These are phyloP conservation scores for Phytophthora citrophthora DNA, from an alignment of 352 stramenopile genomes.

Conservation along the genomic window DNA sequence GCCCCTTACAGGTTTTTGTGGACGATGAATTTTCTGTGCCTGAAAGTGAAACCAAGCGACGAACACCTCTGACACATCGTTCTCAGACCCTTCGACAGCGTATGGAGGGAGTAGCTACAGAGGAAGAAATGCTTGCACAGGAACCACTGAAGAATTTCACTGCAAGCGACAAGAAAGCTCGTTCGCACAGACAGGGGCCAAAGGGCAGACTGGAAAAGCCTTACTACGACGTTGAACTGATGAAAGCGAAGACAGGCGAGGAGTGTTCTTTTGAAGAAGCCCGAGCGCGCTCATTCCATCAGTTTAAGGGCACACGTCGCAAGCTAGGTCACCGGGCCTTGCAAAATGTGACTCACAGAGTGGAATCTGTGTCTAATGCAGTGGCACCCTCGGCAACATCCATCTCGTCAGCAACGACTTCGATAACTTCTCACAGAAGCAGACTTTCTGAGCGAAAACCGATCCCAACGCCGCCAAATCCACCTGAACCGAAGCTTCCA, in stretches of 20 bases:
- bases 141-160: conserved; percentile 85
- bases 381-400: neutral
- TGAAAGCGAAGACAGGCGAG: conserved; percentile 52
- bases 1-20: conserved; percentile 78
- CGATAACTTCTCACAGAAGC: conserved; percentile 9
- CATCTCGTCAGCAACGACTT: conserved; percentile 6
- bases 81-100: conserved; percentile 76
- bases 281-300: conserved; percentile 47
- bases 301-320: conserved; percentile 13
- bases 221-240: conserved; percentile 50
- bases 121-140: conserved; percentile 77
- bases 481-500: conserved; percentile 11
- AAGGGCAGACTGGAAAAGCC: conserved; percentile 26
- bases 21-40: conserved; percentile 66
- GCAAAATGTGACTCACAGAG: conserved; percentile 30
- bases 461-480: conserved; percentile 1
- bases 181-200: conserved; percentile 23
- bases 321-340: conserved; percentile 22
- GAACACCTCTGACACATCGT: conserved; percentile 49
- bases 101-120: conserved; percentile 67
- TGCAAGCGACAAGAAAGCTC: conserved; percentile 27
- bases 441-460: conserved; percentile 9
- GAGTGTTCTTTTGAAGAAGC: conserved; percentile 85
- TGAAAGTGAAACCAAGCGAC: conserved; percentile 29
- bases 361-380: conserved; percentile 22